phyloP scores from a whole-genome alignment of 768 basidiomycete species.

The Russula sp. region DNA sequence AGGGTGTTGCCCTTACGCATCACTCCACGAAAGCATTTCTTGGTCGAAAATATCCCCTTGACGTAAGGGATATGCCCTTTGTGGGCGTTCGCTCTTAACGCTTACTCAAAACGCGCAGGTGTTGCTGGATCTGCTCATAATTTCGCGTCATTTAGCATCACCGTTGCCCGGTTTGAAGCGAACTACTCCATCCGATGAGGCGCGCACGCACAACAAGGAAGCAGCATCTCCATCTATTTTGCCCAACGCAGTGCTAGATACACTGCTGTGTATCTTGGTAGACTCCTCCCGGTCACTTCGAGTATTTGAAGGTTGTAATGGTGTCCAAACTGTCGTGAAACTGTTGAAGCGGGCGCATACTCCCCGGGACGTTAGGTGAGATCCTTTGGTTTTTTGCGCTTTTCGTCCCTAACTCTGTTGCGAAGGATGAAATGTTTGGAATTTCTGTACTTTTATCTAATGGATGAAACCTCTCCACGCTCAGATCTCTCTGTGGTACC shows the following conservation, averaged over 20 bases:
- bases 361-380: constrained; percentile 80
- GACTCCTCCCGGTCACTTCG: constrained; percentile 72
- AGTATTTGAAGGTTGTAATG: constrained; percentile 67
- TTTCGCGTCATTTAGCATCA: constrained; percentile 51
- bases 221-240: constrained; percentile 12
- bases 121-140: constrained; percentile 61
- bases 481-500: constrained; percentile 18
- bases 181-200: constrained; percentile 26
- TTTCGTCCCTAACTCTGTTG: neutral
- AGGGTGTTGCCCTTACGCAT: constrained; percentile 71
- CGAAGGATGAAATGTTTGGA: constrained; percentile 92
- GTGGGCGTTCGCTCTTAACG: neutral
- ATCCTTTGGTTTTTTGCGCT: constrained; percentile 1
- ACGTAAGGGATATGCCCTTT: constrained; percentile 38
- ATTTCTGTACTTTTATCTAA: constrained; percentile 89
- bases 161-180: constrained; percentile 17
- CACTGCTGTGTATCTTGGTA: constrained; percentile 81
- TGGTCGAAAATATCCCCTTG: constrained; percentile 57
- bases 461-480: constrained; percentile 59
- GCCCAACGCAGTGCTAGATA: constrained; percentile 65
- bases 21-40: constrained; percentile 58
- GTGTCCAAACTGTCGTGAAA: constrained; percentile 78
- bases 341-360: constrained; percentile 81
- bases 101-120: constrained; percentile 37
- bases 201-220: constrained; percentile 14